Base-by-base conservation (phyloP, 106 monocot genomes). In the Cymbidium sinense region DNA sequence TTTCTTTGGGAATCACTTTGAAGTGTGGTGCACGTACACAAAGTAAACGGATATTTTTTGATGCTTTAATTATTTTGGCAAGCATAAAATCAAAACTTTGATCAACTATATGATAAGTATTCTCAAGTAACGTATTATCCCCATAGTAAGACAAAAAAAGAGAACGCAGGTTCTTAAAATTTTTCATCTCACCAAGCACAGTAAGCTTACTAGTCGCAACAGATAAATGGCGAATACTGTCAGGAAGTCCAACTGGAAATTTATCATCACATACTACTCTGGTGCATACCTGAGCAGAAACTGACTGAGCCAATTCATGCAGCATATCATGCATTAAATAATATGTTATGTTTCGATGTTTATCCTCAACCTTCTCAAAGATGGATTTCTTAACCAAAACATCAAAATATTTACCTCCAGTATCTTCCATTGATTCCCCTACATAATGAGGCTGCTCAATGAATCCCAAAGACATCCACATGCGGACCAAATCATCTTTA, bases 391-490 rank as follows among this genome's bases (percentile, higher is more conserved):
- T 81, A 58, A 77, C 69, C 44, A 80, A 73, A 19, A 78, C 79
- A 55, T 83, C 75, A 67, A 91, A 82, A 43, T 75, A 86, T 1
- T n/a, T 41, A 8, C 25, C 33, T 4, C 79, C 88, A 7, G 77
- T n/a, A 21, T 88, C 86, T 54, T 88, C 86, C 18, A 43, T 2
- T n/a, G 50, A 54, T 4, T 78, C 76, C 11, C 52, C 70, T 33
- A 71, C 34, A 41, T 61, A 17, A 19, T 73, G 50, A 70, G 69
- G n/a, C 23, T 47, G 67, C 21, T 76, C 44, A 62, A 90, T 75
- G 30, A 80, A 87, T 23, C 87, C 90, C 25, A 73, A 58, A 28
- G 90, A 82, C 77, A 85, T 90, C 90, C 90, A 87, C 80, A 87
- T 61, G 19, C 27, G 8, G 30, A 85, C 47, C 36, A 90, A 35